Percentiles rank a stretch among this genome's conserved stretches.
phyloP scores from a whole-genome alignment of 2,329 filamentous ascomycete genomes.

The Clonostachys rhizophaga region DNA sequence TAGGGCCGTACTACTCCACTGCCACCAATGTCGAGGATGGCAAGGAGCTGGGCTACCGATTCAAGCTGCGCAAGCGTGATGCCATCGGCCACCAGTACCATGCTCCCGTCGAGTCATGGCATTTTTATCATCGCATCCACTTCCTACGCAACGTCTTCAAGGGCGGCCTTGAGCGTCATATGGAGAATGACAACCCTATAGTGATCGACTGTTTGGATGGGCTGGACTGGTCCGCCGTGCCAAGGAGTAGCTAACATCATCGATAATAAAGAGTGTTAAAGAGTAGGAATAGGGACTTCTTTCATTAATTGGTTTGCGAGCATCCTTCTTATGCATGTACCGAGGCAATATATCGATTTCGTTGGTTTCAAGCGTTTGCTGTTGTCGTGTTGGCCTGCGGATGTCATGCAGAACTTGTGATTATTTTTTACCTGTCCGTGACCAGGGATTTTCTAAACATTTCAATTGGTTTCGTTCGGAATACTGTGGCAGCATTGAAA shows the following conservation, averaged over 20 bases:
- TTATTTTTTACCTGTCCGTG: too few relatives aligned
- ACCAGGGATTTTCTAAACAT: too few relatives aligned
- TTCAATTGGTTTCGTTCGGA: too few relatives aligned
- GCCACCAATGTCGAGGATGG: slow-evolving; percentile 29
- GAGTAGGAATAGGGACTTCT: too few relatives aligned
- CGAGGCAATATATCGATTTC: too few relatives aligned
- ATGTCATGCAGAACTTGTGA: too few relatives aligned
- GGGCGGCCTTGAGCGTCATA: slow-evolving; percentile 32
- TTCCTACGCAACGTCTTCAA: slow-evolving; percentile 42
- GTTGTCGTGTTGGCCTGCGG: too few relatives aligned
- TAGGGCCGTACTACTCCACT: slow-evolving; percentile 49
- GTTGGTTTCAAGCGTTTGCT: too few relatives aligned
- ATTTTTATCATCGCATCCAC: slow-evolving; percentile 39
- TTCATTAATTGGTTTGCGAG: too few relatives aligned
- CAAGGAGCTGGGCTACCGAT: slow-evolving; percentile 31
- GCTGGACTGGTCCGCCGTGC: slow-evolving; percentile 17
- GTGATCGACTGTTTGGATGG: slow-evolving; percentile 30
- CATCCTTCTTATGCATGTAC: too few relatives aligned
- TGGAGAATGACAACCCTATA: slow-evolving; percentile 27
- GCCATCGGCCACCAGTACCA: slow-evolving; percentile 7
- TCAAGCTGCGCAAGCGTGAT: slow-evolving; percentile 31
- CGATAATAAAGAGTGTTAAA: too few relatives aligned
- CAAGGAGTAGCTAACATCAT: background rate
- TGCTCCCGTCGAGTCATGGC: slow-evolving; percentile 44
- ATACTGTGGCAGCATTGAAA: too few relatives aligned